These are phyloP conservation scores for Streptanthus diversifolius DNA, from an alignment of 345 rosid species.

Conservation along the genomic window DNA sequence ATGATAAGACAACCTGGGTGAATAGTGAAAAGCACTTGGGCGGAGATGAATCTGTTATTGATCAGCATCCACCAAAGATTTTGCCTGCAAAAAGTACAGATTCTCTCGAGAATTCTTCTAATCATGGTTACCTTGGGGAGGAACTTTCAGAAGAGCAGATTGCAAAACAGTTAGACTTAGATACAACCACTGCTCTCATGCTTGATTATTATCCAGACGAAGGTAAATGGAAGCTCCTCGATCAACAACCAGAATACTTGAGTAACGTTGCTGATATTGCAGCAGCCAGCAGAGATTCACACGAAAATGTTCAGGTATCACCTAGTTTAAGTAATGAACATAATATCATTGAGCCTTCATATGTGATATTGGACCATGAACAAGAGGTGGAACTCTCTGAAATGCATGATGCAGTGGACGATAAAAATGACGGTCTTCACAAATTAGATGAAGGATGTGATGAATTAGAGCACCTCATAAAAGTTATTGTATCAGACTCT, in stretches of 20 bases:
- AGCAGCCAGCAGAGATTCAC: constrained; percentile 29
- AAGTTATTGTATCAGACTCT: constrained; percentile 53
- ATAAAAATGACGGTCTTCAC: constrained; percentile 32
- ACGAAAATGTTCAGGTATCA: constrained; percentile 29
- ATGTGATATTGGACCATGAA: constrained; percentile 56
- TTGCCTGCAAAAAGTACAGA: constrained; percentile 38
- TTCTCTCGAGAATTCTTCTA: constrained; percentile 35
- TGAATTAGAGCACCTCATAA: constrained; percentile 56
- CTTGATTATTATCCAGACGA: constrained; percentile 92
- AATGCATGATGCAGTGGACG: constrained; percentile 32
- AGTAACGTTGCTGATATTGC: constrained; percentile 36
- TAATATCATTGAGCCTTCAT: constrained; percentile 61
- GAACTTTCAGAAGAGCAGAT: constrained; percentile 47
- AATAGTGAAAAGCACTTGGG: constrained; percentile 33
- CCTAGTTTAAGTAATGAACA: constrained; percentile 34
- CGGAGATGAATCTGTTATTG: constrained; percentile 37
- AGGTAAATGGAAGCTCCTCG: constrained; percentile 83
- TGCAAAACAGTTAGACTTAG: constrained; percentile 57
- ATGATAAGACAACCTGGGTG: constrained; percentile 15
- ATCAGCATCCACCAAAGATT: constrained; percentile 34
- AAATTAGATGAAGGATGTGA: constrained; percentile 31
- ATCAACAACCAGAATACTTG: constrained; percentile 57
- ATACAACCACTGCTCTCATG: constrained; percentile 65
- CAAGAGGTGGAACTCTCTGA: constrained; percentile 41
- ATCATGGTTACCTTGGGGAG: constrained; percentile 37